A percentile compares a stretch with the other conserved stretches of the same genome.
Conservation (phyloP, 2,329 filamentous ascomycete species). For the Monilinia vaccinii-corymbosi region DNA sequence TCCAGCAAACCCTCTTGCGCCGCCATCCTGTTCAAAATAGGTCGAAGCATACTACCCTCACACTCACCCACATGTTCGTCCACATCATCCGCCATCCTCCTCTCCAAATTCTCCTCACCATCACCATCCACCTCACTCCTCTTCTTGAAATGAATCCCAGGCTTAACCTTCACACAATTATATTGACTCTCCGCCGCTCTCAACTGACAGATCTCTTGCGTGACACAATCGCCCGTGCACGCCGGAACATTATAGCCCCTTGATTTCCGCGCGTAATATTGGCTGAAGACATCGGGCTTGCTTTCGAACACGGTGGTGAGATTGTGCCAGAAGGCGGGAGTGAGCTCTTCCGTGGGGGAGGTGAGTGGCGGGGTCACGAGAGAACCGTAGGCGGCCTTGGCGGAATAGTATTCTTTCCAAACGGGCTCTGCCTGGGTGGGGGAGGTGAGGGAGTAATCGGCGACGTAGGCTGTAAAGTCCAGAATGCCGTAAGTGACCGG, state of each 20-base stretch:
- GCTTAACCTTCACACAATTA: slow-evolving; percentile 29
- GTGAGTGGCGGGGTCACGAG: slow-evolving; percentile 34
- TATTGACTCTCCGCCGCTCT: slow-evolving; percentile 43
- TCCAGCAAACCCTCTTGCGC: slow-evolving; percentile 9
- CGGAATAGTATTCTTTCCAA: slow-evolving; percentile 28
- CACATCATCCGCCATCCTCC: neutral
- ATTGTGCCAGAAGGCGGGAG: slow-evolving; percentile 50
- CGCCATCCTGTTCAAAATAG: slow-evolving; percentile 8
- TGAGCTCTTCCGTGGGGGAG: slow-evolving; percentile 37
- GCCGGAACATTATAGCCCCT: slow-evolving; percentile 34
- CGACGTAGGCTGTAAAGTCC: slow-evolving; percentile 27
- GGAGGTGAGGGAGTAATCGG: slow-evolving; percentile 26
- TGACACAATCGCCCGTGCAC: slow-evolving; percentile 37
- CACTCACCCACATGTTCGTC: slow-evolving; percentile 1
- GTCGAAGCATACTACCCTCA: slow-evolving; percentile 8
- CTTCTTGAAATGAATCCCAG: slow-evolving; percentile 12
- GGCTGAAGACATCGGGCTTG: slow-evolving; percentile 36
- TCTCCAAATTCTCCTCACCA: neutral
- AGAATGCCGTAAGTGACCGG: slow-evolving; percentile 29
- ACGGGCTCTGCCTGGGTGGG: slow-evolving; percentile 17
- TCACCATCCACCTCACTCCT: slow-evolving; percentile 7
- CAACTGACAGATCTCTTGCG: slow-evolving; percentile 41
- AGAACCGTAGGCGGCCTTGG: slow-evolving; percentile 27
- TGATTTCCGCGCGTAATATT: slow-evolving; percentile 39
- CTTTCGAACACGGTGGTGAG: slow-evolving; percentile 41